These are phyloP conservation scores for Leccinum incarnatum DNA, from an alignment of 768 basidiomycete species.

Conservation along the genomic window DNA sequence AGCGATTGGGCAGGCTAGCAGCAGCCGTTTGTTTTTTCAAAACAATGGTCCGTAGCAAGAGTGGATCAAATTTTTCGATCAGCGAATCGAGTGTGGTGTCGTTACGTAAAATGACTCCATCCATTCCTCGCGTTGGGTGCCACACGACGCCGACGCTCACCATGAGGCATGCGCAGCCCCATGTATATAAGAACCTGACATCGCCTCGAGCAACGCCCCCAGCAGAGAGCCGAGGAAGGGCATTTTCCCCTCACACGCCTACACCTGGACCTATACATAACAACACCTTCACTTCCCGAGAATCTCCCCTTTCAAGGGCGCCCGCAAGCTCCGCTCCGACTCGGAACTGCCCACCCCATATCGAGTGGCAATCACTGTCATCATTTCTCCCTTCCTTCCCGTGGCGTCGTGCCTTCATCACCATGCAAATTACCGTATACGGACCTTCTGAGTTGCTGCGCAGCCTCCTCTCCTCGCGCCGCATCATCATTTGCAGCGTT, in stretches of 20 bases:
- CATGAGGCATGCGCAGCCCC: conserved; percentile 11
- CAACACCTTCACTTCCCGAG: neutral
- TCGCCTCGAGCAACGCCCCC: conserved; percentile 16
- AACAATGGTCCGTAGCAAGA: neutral
- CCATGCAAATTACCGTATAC: conserved; percentile 10
- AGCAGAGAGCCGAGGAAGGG: conserved; percentile 13
- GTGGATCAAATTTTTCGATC: conserved; percentile 20
- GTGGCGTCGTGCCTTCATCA: conserved; percentile 11
- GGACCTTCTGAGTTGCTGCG: conserved; percentile 13
- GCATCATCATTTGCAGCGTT: conserved; percentile 17
- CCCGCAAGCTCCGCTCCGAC: conserved; percentile 24
- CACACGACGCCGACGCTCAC: conserved; percentile 8
- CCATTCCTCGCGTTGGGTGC: conserved; percentile 8
- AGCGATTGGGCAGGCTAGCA: conserved; percentile 22
- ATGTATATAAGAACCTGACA: conserved; percentile 18
- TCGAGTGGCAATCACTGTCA: conserved; percentile 10
- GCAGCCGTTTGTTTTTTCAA: neutral
- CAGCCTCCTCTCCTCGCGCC: conserved; percentile 18
- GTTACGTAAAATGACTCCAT: conserved; percentile 18
- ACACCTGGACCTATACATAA: conserved; percentile 18
- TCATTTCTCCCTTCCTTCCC: conserved; percentile 13
- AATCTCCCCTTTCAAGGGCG: neutral
- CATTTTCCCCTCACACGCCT: conserved; percentile 16
- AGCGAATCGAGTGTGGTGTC: conserved; percentile 13
- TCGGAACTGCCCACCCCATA: conserved; percentile 11